Evolutionary conservation across 2,329 filamentous ascomycete species (phyloP), one percentile per base, ranked within the genome.

Genomic region (Simplicillium aogashimaense): DNA sequence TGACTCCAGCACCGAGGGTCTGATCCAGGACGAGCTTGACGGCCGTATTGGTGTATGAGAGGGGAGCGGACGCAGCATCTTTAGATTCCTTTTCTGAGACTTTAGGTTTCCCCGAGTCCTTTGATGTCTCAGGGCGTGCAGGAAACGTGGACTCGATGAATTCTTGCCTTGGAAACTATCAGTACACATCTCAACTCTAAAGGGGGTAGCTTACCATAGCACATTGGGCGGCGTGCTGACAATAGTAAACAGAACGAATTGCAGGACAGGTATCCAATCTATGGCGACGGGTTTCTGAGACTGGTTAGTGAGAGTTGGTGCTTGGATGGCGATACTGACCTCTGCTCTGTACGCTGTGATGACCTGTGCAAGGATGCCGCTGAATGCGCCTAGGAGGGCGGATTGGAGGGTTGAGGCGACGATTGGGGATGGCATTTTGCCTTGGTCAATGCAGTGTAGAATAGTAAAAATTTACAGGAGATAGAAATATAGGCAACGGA

Each of bases 201-300:
- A 35, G 29, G 29, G 11, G 33, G 29, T 29, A n/a, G 59, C 64
- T 50, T 58, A 78, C 88, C 87, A 95, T 51, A 86, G 56, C 55
- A 87, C 86, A 62, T 95, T 95, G 35, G 84, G 84, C 3, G 88
- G 87, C 32, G 81, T 83, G 59, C 73, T 81, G 43, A 94, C 55
- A 29, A 85, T 55, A 47, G 81, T 76, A 66, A 82, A 94, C 39
- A 86, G 54, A 38, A 85, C 64, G 60, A 94, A 95, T 56, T 88
- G 84, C 49, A 88, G 64, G 34, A 94, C 69, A 4, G 83, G 77
- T 5, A 73, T 62, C 61, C 72, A 71, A 60, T 88, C 76, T 50
- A 94, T 65, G 17, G 65, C 59, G 39, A 85, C 71, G 10, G 76
- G 61, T 39, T 61, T 66, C 80, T 86, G 47, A 25, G 39, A 41